Conservation (phyloP, 441 rosid genomes). For the Syzygium malaccense region DNA sequence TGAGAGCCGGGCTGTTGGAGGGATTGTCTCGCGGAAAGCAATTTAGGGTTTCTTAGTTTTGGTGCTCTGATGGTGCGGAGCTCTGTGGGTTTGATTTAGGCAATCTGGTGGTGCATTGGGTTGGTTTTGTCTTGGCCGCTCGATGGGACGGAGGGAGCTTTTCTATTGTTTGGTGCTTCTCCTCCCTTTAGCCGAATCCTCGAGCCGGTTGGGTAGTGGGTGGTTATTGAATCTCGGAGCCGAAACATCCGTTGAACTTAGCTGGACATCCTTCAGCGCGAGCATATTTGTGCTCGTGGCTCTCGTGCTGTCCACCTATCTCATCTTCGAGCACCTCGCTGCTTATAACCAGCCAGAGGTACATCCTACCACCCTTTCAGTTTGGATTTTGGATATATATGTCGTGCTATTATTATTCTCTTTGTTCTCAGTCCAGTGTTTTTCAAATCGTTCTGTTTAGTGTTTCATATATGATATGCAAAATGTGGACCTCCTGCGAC, state of each 20-base stretch:
- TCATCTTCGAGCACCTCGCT: slow-evolving; percentile 82
- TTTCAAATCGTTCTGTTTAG: neutral
- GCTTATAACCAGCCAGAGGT: slow-evolving; percentile 97
- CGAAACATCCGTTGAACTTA: slow-evolving; percentile 31
- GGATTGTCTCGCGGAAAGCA: neutral
- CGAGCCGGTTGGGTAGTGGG: slow-evolving; percentile 30
- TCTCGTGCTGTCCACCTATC: slow-evolving; percentile 74
- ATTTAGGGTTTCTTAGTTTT: neutral
- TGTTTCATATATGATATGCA: neutral
- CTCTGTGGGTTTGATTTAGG: neutral
- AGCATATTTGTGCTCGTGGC: slow-evolving; percentile 76
- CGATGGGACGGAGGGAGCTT: slow-evolving; percentile 57
- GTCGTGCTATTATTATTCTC: neutral
- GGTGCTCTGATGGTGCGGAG: neutral
- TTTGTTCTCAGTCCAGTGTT: neutral
- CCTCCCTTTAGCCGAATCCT: slow-evolving; percentile 48
- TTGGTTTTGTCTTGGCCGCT: neutral
- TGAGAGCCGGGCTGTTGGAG: neutral
- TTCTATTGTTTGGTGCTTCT: slow-evolving; percentile 44
- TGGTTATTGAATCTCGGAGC: slow-evolving; percentile 37
- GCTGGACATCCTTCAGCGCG: slow-evolving; percentile 85
- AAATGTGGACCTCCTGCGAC: neutral
- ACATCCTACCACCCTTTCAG: slow-evolving; percentile 7
- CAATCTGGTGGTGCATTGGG: neutral
- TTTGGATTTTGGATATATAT: neutral